phyloP scores from a whole-genome alignment of 1,139 yeast species.

The Hanseniaspora gamundiae region DNA sequence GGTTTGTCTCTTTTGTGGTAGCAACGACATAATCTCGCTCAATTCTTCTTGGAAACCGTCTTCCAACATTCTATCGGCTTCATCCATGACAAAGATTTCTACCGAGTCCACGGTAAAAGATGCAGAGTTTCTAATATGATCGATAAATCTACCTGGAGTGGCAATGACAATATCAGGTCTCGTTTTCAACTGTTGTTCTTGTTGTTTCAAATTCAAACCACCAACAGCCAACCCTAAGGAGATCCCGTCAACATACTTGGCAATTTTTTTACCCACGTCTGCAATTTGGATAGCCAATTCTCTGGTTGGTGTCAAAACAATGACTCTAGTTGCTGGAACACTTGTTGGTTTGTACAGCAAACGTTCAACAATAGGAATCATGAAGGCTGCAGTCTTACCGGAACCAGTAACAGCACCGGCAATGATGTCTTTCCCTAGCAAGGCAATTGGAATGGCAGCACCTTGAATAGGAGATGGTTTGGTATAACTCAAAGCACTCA shows the following conservation, averaged over 20 bases:
- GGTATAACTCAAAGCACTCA: constrained; percentile 67
- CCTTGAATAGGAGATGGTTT: constrained; percentile 91
- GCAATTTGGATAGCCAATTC: constrained; percentile 93
- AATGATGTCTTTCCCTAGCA: constrained; percentile 84
- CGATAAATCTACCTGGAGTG: constrained; percentile 94
- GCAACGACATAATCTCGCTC: constrained; percentile 72
- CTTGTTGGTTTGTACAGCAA: constrained; percentile 78
- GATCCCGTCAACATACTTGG: constrained; percentile 61
- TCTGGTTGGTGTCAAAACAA: constrained; percentile 90
- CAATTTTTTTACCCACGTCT: constrained; percentile 83
- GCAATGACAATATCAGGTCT: constrained; percentile 96
- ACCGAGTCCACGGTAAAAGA: constrained; percentile 83
- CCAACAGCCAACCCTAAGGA: constrained; percentile 93
- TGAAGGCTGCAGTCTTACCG: constrained; percentile 97
- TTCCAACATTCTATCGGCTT: constrained; percentile 98
- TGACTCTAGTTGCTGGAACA: constrained; percentile 76
- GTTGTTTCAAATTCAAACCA: constrained; percentile 88
- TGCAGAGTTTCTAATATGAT: constrained; percentile 90
- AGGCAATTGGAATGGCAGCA: constrained; percentile 85
- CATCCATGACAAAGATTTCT: constrained; percentile 88
- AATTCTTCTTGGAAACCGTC: constrained; percentile 96
- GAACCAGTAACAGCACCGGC: constrained; percentile 99
- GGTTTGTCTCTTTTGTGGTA: constrained; percentile 89
- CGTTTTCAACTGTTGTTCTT: constrained; percentile 81
- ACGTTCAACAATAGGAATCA: constrained; percentile 92